Percentiles rank a stretch among this genome's conserved stretches.
Conservation (phyloP, 1,284 basidiomycete genomes). For the Ustilago lituana region DNA sequence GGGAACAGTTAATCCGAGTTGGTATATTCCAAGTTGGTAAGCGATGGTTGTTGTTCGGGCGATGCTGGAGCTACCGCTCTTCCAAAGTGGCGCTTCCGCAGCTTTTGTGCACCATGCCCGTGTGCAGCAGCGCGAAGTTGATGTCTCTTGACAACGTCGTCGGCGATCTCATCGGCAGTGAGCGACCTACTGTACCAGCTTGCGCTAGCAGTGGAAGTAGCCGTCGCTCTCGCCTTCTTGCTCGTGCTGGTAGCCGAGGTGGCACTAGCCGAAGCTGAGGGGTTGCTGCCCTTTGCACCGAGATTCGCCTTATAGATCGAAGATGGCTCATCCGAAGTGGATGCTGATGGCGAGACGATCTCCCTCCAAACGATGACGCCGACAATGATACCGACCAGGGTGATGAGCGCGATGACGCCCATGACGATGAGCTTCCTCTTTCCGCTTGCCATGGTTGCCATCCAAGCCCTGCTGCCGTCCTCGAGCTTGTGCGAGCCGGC, state of each 20-base stretch:
- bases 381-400: conserved; percentile 50
- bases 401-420: conserved; percentile 32
- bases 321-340: conserved; percentile 20
- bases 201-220: conserved; percentile 10
- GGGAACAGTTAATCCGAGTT: too few species aligned
- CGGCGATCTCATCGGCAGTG: conserved; percentile 4
- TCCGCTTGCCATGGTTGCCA: conserved; percentile 29
- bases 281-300: conserved; percentile 12
- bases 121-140: conserved; percentile 9
- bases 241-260: conserved; percentile 13
- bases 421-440: conserved; percentile 48
- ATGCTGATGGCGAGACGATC: conserved; percentile 33
- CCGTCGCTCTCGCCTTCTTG: conserved; percentile 12
- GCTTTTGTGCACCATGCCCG: conserved; percentile 4
- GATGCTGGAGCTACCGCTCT: conserved; percentile 5
- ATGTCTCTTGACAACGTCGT: conserved; percentile 15
- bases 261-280: background rate
- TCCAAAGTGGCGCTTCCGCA: conserved; percentile 35
- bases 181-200: conserved; percentile 13
- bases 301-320: conserved; percentile 45
- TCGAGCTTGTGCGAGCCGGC: conserved; percentile 44
- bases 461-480: conserved; percentile 36
- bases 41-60: conserved; percentile 1
- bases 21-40: conserved; percentile 13
- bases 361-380: conserved; percentile 61